A percentile compares a stretch with the other conserved stretches of the same genome.
phyloP scores from a whole-genome alignment of 805 yeast genomes.

The Kuraishia cidri region DNA sequence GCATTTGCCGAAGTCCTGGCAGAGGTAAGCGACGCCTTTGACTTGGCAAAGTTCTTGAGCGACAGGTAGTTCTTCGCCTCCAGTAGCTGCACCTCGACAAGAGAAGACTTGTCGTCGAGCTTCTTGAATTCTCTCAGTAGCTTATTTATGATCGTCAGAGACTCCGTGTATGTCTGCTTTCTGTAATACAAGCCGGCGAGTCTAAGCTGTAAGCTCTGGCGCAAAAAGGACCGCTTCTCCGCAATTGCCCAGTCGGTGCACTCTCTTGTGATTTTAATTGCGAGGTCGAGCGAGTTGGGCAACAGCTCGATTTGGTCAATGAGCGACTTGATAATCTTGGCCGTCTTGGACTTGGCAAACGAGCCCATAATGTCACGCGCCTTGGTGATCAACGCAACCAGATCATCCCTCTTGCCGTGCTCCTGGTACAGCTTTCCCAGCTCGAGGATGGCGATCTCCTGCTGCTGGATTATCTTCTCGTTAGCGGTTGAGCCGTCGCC shows the following conservation, averaged over 20 bases:
- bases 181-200: constrained; percentile 68
- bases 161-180: constrained; percentile 53
- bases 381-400: constrained; percentile 53
- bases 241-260: constrained; percentile 81
- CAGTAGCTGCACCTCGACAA: constrained; percentile 90
- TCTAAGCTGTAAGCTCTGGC: constrained; percentile 82
- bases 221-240: constrained; percentile 79
- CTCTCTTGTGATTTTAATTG: constrained; percentile 65
- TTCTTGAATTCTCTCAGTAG: constrained; percentile 82
- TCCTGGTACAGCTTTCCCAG: constrained; percentile 64
- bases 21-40: constrained; percentile 86
- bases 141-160: constrained; percentile 62
- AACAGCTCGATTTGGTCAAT: constrained; percentile 69
- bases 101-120: constrained; percentile 89
- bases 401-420: constrained; percentile 35
- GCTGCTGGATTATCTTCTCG: constrained; percentile 38
- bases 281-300: constrained; percentile 54
- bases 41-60: constrained; percentile 81
- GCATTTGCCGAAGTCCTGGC: constrained; percentile 98
- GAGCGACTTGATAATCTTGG: constrained; percentile 76
- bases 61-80: constrained; percentile 90
- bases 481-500: constrained; percentile 4
- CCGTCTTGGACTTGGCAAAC: constrained; percentile 90
- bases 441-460: constrained; percentile 66
- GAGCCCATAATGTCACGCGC: constrained; percentile 60